Conservation (phyloP, 2,329 filamentous ascomycete species). For the Alternaria arborescens region DNA sequence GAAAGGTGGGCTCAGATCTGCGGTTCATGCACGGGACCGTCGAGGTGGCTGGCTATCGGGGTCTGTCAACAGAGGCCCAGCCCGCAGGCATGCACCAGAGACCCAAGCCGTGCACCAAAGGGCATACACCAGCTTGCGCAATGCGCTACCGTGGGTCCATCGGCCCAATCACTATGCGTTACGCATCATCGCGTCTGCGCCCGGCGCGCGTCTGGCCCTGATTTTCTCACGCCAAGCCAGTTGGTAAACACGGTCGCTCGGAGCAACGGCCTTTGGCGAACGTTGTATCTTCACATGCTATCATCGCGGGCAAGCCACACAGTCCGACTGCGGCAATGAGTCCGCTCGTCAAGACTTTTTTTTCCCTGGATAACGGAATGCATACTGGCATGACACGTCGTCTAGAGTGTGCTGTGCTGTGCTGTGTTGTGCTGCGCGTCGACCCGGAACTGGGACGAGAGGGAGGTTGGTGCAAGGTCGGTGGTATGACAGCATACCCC, state of each 20-base stretch:
- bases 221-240: not conserved
- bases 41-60: conserved; percentile 39
- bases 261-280: conserved; percentile 10
- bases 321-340: not conserved
- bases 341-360: not conserved
- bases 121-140: conserved; percentile 28
- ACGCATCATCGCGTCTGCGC: not conserved
- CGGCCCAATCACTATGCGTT: conserved; percentile 16
- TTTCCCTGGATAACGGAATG: not conserved
- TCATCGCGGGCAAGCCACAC: not conserved
- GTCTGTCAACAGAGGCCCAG: conserved; percentile 48
- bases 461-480: conserved; percentile 4
- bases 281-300: not conserved
- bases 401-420: not conserved
- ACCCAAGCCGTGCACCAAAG: too few species aligned
- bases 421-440: not conserved
- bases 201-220: conserved; percentile 6
- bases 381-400: not conserved
- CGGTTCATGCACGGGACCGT: conserved; percentile 45
- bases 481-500: conserved; percentile 7
- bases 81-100: conserved; percentile 18
- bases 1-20: conserved; percentile 37
- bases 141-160: conserved; percentile 18
- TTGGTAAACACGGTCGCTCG: conserved; percentile 17
- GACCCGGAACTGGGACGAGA: not conserved